Evolutionary conservation across 768 basidiomycete genomes (phyloP).

Genomic region (Sarcodon aspratus): DNA sequence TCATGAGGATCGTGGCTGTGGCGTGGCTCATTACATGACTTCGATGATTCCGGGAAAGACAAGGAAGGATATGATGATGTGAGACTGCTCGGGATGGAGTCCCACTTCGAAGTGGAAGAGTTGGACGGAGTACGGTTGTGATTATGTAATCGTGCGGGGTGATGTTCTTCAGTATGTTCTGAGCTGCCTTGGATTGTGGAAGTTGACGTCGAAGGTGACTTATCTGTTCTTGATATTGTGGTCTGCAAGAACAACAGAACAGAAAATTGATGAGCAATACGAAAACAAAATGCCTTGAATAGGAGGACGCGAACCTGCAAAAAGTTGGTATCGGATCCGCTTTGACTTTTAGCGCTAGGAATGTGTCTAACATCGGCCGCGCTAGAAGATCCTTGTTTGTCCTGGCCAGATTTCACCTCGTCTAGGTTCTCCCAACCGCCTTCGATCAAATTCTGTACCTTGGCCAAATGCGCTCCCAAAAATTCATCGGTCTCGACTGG

Average conservation of each 20-base stretch:
- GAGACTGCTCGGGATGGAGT: conserved; percentile 44
- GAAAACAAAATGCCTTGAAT: background rate
- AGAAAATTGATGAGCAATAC: background rate
- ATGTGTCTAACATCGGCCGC: conserved; percentile 29
- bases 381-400: conserved; percentile 21
- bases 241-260: background rate
- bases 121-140: conserved; percentile 12
- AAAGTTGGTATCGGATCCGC: conserved; percentile 11
- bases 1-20: conserved; percentile 10
- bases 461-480: conserved; percentile 18
- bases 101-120: conserved; percentile 48
- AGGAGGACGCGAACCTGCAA: conserved; percentile 18
- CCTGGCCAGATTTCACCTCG: conserved; percentile 6
- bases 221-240: background rate
- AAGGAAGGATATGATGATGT: conserved; percentile 68
- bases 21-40: conserved; percentile 9
- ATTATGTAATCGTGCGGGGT: conserved; percentile 1
- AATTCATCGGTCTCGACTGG: conserved; percentile 11
- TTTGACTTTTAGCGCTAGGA: conserved; percentile 23
- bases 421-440: conserved; percentile 25
- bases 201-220: background rate
- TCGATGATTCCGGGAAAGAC: conserved; percentile 46
- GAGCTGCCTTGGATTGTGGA: too few relatives aligned
- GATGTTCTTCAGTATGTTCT: background rate
- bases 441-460: conserved; percentile 3